Evolutionary conservation across 805 yeast species (phyloP).

Genomic region (Blastobotrys attinorum): DNA sequence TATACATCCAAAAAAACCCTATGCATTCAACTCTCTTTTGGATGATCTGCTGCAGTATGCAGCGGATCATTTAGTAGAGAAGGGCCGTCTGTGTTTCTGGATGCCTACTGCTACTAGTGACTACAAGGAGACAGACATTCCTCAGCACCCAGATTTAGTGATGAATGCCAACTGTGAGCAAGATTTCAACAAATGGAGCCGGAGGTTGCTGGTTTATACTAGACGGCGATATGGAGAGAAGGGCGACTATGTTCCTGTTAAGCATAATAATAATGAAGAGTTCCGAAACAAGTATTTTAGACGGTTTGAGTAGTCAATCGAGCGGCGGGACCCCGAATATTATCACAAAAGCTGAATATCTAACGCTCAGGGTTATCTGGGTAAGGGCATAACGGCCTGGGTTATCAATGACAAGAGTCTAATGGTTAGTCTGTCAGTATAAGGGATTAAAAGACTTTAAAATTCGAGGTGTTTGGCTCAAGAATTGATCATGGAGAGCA

Average conservation of each 20-base stretch:
- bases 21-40: constrained; percentile 65
- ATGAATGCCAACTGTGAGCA: constrained; percentile 72
- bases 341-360: too few relatives aligned
- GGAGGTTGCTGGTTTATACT: constrained; percentile 75
- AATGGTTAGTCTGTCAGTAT: too few relatives aligned
- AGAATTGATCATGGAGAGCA: too few relatives aligned
- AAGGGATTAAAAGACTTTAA: too few relatives aligned
- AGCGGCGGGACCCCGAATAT: too few relatives aligned
- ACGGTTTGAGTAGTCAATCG: constrained; percentile 53
- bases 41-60: constrained; percentile 74
- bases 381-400: too few relatives aligned
- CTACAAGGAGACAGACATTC: constrained; percentile 53
- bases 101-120: constrained; percentile 96
- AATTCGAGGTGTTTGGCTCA: too few relatives aligned
- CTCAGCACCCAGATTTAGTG: constrained; percentile 68
- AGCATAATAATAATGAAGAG: constrained; percentile 41
- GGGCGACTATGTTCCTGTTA: constrained; percentile 42
- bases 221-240: constrained; percentile 37
- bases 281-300: constrained; percentile 73
- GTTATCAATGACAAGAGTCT: too few relatives aligned
- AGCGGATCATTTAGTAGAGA: constrained; percentile 57
- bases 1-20: constrained; percentile 88
- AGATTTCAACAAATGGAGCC: constrained; percentile 87
- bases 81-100: constrained; percentile 89
- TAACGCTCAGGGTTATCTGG: too few relatives aligned